phyloP scores from a whole-genome alignment of 1,284 basidiomycete species.

The Pisolithus thermaeus region DNA sequence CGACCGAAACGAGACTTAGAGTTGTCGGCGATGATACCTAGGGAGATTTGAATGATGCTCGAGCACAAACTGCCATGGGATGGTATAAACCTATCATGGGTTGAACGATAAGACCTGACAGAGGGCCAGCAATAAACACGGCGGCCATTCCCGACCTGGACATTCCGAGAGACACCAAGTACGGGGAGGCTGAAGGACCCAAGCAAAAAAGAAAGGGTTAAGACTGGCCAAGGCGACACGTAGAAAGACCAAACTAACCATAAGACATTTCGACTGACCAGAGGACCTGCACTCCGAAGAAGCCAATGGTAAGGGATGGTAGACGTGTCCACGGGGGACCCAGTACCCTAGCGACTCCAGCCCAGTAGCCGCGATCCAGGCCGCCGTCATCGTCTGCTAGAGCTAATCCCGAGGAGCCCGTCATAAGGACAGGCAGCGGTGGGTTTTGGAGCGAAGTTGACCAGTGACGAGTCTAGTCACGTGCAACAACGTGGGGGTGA shows the following conservation, averaged over 20 bases:
- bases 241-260: conserved; percentile 39
- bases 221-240: background rate
- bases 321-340: conserved; percentile 61
- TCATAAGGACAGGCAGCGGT: conserved; percentile 30
- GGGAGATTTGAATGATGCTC: background rate
- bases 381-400: conserved; percentile 31
- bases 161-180: conserved; percentile 85
- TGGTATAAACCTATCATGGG: conserved; percentile 66
- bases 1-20: conserved; percentile 83
- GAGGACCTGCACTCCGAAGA: conserved; percentile 79
- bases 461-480: too few relatives aligned
- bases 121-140: conserved; percentile 91
- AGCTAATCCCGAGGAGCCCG: conserved; percentile 40
- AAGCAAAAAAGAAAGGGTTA: conserved; percentile 1
- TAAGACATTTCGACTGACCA: conserved; percentile 94
- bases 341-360: conserved; percentile 48
- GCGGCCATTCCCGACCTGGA: conserved; percentile 84
- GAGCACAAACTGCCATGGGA: too few relatives aligned
- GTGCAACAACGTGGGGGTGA: background rate
- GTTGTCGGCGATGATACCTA: conserved; percentile 78
- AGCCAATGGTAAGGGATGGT: conserved; percentile 69
- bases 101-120: conserved; percentile 89
- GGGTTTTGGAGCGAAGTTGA: background rate
- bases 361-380: conserved; percentile 38
- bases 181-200: conserved; percentile 68